Conservation (phyloP, 2,329 filamentous ascomycete species). For the Pseudogymnoascus sp. region DNA sequence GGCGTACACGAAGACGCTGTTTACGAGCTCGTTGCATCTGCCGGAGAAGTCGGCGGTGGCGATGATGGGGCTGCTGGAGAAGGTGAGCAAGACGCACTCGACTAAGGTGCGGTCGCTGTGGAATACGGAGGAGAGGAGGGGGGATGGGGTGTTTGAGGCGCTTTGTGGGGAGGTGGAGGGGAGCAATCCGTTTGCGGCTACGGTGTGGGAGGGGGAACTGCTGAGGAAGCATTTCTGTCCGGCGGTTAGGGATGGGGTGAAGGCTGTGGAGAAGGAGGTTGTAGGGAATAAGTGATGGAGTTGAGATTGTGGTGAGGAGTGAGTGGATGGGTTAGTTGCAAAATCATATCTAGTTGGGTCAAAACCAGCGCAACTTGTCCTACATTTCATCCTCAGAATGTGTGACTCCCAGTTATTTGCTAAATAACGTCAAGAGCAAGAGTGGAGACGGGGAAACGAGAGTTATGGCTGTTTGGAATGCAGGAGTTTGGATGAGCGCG, state of each 20-base stretch:
- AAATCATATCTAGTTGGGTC: not conserved
- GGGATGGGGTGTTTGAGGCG: conserved; percentile 79
- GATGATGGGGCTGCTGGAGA: conserved; percentile 65
- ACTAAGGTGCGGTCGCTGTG: conserved; percentile 79
- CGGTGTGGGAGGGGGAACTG: conserved; percentile 89
- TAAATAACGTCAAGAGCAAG: not conserved
- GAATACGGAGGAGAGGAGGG: conserved; percentile 89
- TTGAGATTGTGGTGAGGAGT: not conserved
- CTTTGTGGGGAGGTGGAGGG: conserved; percentile 66
- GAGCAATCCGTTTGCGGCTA: conserved; percentile 83
- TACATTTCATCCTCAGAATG: not conserved
- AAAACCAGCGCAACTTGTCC: not conserved
- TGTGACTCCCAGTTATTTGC: not conserved
- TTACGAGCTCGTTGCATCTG: conserved; percentile 72
- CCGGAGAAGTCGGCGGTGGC: conserved; percentile 85
- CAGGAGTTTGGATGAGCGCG: not conserved
- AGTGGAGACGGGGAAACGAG: not conserved
- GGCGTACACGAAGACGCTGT: conserved; percentile 85
- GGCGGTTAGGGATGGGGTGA: conserved; percentile 68
- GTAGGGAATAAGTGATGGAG: conserved; percentile 16
- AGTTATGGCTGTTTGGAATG: not conserved
- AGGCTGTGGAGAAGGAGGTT: conserved; percentile 56
- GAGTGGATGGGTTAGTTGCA: not conserved
- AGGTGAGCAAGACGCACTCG: conserved; percentile 72
- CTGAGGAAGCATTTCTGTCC: conserved; percentile 80